Evolutionary conservation across 306 rosid genomes (phyloP), one percentile per base, ranked within the genome.

Genomic region (Pyrus pyrifolia): DNA sequence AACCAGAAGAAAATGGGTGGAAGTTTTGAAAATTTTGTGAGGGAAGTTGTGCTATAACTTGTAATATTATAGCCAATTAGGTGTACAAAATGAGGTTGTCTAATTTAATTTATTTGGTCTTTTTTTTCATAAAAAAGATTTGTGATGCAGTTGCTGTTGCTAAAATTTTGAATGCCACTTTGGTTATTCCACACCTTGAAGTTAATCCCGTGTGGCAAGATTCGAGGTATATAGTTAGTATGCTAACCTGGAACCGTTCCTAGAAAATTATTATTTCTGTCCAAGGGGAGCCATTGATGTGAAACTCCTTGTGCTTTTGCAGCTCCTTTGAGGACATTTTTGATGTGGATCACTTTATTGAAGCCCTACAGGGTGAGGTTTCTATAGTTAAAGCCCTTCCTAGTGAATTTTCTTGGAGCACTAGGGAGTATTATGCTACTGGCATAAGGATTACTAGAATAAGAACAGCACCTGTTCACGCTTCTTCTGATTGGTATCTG

Each of bases 1-100:
- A 96, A 96, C 87, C 99, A 92, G 84, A 97, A 95, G 85, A 90
- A 85, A 72, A 95, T 95, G 97, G 99, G 97, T 98, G 99, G 92
- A 76, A 31, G 96, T 82, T 45, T 62, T 62, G 6, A 15, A 19
- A 40, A 73, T 23, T 19, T 19, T 31, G 3, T 21, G 4, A 19
- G 21, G 74, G 30, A 53, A 15, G 40, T 46, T 2, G n/a, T 75
- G 11, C 40, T 64, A 15, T 71, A 67, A 46, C 2, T 30, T 52
- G 60, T 10, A 11, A 73, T 15, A 17, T n/a, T 13, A 4, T 45
- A 57, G 52, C 12, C 49, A 22, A n/a, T 53, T 67, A 18, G 58
- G 58, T 46, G 11, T 51, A 66, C 23, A 68, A 29, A 22, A 45
- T 17, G 45, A 58, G 75, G 31, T 11, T 35, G 23, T 76, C 67